Evolutionary conservation across 805 yeast genomes (phyloP).

Genomic region (Starmerella cellae): DNA sequence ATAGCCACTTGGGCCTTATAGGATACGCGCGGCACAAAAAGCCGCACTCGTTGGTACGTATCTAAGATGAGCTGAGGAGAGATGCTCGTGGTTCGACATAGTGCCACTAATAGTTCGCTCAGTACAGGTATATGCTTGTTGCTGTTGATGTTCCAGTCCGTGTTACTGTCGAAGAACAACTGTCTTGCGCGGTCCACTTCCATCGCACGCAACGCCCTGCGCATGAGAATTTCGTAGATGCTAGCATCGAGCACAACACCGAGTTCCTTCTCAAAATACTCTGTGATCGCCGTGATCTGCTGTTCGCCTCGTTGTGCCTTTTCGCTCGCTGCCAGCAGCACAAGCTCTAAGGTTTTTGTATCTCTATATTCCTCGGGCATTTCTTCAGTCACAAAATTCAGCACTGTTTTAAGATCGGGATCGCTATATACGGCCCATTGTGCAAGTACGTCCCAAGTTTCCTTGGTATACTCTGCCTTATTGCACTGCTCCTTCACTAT

Average conservation of each 20-base stretch:
- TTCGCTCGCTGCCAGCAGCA: conserved; percentile 22
- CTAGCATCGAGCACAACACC: conserved; percentile 29
- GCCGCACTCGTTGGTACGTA: conserved; percentile 33
- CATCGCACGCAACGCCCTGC: conserved; percentile 24
- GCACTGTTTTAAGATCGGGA: background rate
- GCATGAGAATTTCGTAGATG: conserved; percentile 29
- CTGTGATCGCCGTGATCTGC: conserved; percentile 20
- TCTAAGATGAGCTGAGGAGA: conserved; percentile 25
- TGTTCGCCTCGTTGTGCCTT: conserved; percentile 22
- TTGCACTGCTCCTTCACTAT: background rate
- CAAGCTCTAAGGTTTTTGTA: conserved; percentile 1
- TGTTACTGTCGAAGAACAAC: conserved; percentile 31
- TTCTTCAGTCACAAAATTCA: background rate
- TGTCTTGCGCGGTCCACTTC: conserved; percentile 27
- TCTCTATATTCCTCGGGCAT: background rate
- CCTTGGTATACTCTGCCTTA: conserved; percentile 21
- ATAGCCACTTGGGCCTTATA: conserved; percentile 32
- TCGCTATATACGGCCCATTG: conserved; percentile 26
- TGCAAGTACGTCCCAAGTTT: conserved; percentile 28
- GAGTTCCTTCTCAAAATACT: conserved; percentile 26
- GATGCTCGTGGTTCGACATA: conserved; percentile 23
- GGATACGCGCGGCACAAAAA: conserved; percentile 31
- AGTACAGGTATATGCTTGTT: conserved; percentile 20
- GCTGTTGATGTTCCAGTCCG: conserved; percentile 34
- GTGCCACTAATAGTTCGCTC: conserved; percentile 24